phyloP scores from a whole-genome alignment of 176 grass and related monocot species.

The Juncus inflexus region DNA sequence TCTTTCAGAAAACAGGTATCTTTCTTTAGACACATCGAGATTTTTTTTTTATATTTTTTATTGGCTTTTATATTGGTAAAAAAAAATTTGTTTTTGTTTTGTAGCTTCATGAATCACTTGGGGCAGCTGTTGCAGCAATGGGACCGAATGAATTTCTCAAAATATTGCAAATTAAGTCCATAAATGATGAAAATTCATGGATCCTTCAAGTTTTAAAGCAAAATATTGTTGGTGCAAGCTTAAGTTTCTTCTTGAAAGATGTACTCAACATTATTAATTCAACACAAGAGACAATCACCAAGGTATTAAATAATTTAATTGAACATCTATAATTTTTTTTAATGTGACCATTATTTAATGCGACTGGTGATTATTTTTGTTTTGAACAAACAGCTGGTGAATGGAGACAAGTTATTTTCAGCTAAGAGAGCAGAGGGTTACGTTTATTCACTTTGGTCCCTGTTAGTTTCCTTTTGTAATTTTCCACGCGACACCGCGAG shows the following conservation, averaged over 20 bases:
- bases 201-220: slow-evolving; percentile 77
- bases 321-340: slow-evolving; percentile 12
- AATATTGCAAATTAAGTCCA: slow-evolving; percentile 58
- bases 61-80: not conserved
- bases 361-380: not conserved
- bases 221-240: slow-evolving; percentile 71
- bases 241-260: slow-evolving; percentile 78
- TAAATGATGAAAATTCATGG: slow-evolving; percentile 73
- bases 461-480: slow-evolving; percentile 92
- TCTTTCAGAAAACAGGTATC: slow-evolving; percentile 92
- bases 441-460: slow-evolving; percentile 81
- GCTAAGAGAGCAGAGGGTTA: slow-evolving; percentile 84
- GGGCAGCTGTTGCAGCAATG: slow-evolving; percentile 74
- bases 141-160: slow-evolving; percentile 77
- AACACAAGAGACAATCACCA: slow-evolving; percentile 59
- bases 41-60: not conserved
- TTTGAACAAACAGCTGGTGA: slow-evolving; percentile 59
- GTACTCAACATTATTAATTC: slow-evolving; percentile 49
- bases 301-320: slow-evolving; percentile 40
- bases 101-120: slow-evolving; percentile 85
- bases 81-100: slow-evolving; percentile 36
- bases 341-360: slow-evolving; percentile 19
- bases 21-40: too few species aligned
- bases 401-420: slow-evolving; percentile 61
- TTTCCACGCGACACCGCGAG: slow-evolving; percentile 68